Evolutionary conservation across 352 stramenopile genomes (phyloP), one percentile per base, ranked within the genome.

Genomic region (Globisporangium nagaii): DNA sequence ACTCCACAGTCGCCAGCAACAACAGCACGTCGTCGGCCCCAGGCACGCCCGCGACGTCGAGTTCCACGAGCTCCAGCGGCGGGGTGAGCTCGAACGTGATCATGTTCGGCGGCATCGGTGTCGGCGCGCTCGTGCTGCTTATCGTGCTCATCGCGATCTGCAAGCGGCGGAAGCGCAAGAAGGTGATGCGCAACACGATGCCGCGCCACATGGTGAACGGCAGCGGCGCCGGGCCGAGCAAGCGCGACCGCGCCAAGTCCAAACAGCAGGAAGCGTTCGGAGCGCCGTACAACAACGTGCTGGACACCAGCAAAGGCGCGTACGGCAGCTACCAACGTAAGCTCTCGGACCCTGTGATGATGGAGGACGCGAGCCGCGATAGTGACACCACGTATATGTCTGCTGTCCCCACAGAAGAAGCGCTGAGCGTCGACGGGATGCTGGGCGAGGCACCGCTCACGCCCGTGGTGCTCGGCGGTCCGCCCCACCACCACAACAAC

Each of bases 391-490:
- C 66, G 30, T 60, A 66, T 13, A 39, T 73, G 45, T 73, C 77
- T 37, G 65, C 54, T 49, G 70, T 70, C 6, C 58, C 64, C 8
- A 76, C 62, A 30, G 58, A 71, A 19, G 68, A 82, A 51, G 68
- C 64, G 24, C 56, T 73, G 28, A 79, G 69, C 48, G 67, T 78
- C 9, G 71, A 84, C 45, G 78, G 70, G n/a, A 85, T 89, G 69
- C 57, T 86, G n/a, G 55, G 66, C 24, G 75, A 84, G 27, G 64
- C 67, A 25, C 57, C 71, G 22, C 58, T 68, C 34, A 79, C 70
- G 20, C 64, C 70, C 1, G 70, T 73, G n/a, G 53, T 88, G 37
- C 58, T 89, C 5, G 64, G 62, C 11, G 70, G 65, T 19, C 61
- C 68, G 3, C 42, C 12, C 22, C 17, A 32, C 12, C 4, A 37